phyloP scores from a whole-genome alignment of 495 filamentous ascomycete species.

The Neurospora sp. region DNA sequence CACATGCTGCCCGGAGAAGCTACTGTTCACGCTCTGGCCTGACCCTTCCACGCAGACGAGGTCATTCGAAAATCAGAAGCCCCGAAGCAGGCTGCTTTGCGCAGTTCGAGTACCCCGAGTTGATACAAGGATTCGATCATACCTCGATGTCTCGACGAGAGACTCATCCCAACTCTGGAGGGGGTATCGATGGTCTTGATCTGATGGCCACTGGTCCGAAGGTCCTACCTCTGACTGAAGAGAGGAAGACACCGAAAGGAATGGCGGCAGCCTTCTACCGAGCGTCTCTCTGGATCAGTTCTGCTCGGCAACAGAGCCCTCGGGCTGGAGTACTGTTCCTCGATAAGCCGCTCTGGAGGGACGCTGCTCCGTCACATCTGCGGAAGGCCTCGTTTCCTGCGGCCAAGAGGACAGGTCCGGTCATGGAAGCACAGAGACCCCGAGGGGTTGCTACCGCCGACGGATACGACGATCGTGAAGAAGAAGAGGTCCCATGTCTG shows the following conservation, averaged over 20 bases:
- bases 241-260: constrained; percentile 6
- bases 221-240: background rate
- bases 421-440: background rate
- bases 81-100: constrained; percentile 8
- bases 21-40: constrained; percentile 10
- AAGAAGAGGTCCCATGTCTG: constrained; percentile 10
- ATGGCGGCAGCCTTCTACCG: constrained; percentile 17
- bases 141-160: background rate
- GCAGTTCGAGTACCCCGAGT: constrained; percentile 25
- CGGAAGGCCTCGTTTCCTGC: constrained; percentile 1
- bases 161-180: background rate
- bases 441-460: background rate
- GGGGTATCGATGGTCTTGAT: background rate
- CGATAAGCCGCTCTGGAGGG: constrained; percentile 17
- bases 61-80: background rate
- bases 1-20: constrained; percentile 16
- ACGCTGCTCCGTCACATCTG: background rate
- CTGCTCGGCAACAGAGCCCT: background rate
- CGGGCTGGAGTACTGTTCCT: constrained; percentile 20
- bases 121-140: constrained; percentile 4
- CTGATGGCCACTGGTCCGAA: constrained; percentile 2
- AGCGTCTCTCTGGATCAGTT: constrained; percentile 20
- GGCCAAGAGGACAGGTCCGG: background rate
- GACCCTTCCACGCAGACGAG: background rate
- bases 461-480: background rate